Conservation (phyloP, 2,329 filamentous ascomycete species). For the Pseudogymnoascus sp. region DNA sequence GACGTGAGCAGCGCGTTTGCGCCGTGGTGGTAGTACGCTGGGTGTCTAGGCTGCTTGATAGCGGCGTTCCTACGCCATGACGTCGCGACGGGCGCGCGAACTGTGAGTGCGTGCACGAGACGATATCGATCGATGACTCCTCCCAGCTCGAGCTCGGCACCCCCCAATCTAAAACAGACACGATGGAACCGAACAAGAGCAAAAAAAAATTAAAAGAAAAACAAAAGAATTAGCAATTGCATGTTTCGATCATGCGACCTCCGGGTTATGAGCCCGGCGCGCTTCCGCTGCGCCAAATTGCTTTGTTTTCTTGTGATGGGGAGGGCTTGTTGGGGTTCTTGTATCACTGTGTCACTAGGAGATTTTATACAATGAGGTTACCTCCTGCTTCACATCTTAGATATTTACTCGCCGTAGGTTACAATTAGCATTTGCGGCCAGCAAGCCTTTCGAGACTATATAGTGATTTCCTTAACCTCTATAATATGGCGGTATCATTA, state of each 20-base stretch:
- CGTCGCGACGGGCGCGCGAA: background rate
- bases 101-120: background rate
- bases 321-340: background rate
- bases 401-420: too few species aligned
- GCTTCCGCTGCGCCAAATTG: constrained; percentile 15
- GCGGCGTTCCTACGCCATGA: background rate
- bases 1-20: background rate
- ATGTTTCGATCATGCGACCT: constrained; percentile 14
- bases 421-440: too few species aligned
- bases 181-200: background rate
- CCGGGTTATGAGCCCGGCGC: constrained; percentile 16
- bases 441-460: too few species aligned
- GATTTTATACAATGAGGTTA: too few species aligned
- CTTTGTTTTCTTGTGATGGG: constrained; percentile 4
- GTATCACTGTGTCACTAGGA: background rate
- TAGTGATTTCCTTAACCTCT: too few species aligned
- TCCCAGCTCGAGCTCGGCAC: background rate
- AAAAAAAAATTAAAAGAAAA: background rate
- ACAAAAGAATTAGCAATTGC: constrained; percentile 9
- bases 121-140: background rate
- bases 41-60: background rate
- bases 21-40: background rate
- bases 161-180: background rate
- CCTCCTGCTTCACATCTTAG: too few species aligned
- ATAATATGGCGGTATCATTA: too few species aligned